These are phyloP conservation scores for Tetrapisispora pingtungensis DNA, from an alignment of 805 yeast species.

Conservation along the genomic window DNA sequence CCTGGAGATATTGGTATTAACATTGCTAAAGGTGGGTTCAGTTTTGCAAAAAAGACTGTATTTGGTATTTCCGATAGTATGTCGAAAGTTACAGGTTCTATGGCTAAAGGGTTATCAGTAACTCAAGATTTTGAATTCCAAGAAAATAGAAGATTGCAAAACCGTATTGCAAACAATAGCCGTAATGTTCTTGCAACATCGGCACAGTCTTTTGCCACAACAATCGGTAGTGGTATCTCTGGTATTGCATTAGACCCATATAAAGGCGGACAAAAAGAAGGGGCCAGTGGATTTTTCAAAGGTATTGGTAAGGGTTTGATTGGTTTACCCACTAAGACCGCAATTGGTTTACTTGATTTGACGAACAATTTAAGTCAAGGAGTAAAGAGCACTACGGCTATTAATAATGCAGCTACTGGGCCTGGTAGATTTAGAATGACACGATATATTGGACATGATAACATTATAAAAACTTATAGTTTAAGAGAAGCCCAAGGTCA, in stretches of 20 bases:
- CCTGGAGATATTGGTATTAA: slow-evolving; percentile 96
- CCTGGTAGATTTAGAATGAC: slow-evolving; percentile 77
- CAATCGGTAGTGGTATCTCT: slow-evolving; percentile 75
- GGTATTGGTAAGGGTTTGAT: slow-evolving; percentile 93
- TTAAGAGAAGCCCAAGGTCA: slow-evolving; percentile 90
- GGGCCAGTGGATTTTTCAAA: slow-evolving; percentile 84
- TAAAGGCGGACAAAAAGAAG: slow-evolving; percentile 80
- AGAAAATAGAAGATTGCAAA: slow-evolving; percentile 63
- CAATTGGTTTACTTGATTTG: slow-evolving; percentile 86
- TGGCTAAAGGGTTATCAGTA: slow-evolving; percentile 87
- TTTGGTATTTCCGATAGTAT: slow-evolving; percentile 92
- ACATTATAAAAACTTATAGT: slow-evolving; percentile 63
- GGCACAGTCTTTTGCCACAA: slow-evolving; percentile 80
- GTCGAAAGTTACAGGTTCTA: slow-evolving; percentile 84
- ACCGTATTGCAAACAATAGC: slow-evolving; percentile 74
- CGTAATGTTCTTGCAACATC: slow-evolving; percentile 76
- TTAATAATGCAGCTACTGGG: slow-evolving; percentile 60
- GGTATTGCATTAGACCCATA: slow-evolving; percentile 89
- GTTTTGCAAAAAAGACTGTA: slow-evolving; percentile 88
- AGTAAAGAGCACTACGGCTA: slow-evolving; percentile 83
- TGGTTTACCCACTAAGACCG: slow-evolving; percentile 94
- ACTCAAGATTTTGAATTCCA: slow-evolving; percentile 83
- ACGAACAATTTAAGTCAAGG: slow-evolving; percentile 93
- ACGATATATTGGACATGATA: slow-evolving; percentile 55
- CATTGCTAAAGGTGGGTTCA: slow-evolving; percentile 88